phyloP scores from a whole-genome alignment of 78 protist genomes.

The Dictyostelium capitatum region DNA sequence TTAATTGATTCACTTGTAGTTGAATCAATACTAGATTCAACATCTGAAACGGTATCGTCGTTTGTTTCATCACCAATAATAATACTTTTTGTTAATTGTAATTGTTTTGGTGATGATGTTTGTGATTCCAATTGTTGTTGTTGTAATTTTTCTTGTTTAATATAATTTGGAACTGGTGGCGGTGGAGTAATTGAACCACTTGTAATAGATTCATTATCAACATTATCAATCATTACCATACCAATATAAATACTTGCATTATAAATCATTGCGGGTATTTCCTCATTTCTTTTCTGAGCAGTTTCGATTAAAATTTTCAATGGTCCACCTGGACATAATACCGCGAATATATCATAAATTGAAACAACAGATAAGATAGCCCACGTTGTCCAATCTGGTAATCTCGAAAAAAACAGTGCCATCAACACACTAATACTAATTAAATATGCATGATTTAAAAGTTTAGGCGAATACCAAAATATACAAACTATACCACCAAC shows the following conservation, averaged over 20 bases:
- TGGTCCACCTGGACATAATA: constrained; percentile 97
- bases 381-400: constrained; percentile 98
- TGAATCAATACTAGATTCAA: constrained; percentile 8
- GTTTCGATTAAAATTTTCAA: constrained; percentile 93
- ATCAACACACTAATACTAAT: constrained; percentile 53
- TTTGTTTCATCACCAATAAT: constrained; percentile 21
- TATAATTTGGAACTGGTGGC: neutral
- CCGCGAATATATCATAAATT: constrained; percentile 92
- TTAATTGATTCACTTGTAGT: neutral
- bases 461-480: constrained; percentile 87
- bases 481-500: constrained; percentile 91
- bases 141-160: neutral
- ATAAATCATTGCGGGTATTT: constrained; percentile 96
- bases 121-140: neutral
- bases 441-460: constrained; percentile 69
- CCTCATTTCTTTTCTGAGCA: constrained; percentile 94
- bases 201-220: neutral
- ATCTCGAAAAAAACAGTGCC: constrained; percentile 88
- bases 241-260: constrained; percentile 66
- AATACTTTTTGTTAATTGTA: neutral
- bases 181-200: constrained; percentile 5
- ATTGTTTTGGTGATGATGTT: too few relatives aligned
- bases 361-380: constrained; percentile 91
- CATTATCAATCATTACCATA: constrained; percentile 9
- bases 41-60: neutral